Percentiles rank a stretch among this genome's conserved stretches.
Conservation (phyloP, 140 eudicot species). For the Stevia rebaudiana region DNA sequence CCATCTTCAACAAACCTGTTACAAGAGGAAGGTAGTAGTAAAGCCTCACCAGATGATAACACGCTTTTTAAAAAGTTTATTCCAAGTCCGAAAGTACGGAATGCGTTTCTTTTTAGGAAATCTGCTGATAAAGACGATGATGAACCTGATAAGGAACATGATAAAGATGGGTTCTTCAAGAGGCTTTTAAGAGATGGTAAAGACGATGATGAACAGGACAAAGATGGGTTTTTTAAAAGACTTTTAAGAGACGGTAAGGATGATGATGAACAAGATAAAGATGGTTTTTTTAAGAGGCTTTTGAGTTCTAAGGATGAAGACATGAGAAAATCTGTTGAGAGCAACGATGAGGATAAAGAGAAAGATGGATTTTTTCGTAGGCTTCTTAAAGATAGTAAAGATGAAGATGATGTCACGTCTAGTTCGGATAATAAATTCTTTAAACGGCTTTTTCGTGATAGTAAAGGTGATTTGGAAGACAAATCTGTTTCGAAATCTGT, state of each 20-base stretch:
- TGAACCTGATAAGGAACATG: slow-evolving; percentile 62
- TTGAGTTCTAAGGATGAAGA: slow-evolving; percentile 64
- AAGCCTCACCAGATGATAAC: slow-evolving; percentile 62
- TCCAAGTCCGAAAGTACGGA: slow-evolving; percentile 84
- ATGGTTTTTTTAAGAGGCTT: slow-evolving; percentile 71
- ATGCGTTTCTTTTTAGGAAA: slow-evolving; percentile 79
- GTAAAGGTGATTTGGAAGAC: slow-evolving; percentile 64
- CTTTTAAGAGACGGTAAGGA: slow-evolving; percentile 56
- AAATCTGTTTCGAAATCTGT: slow-evolving; percentile 43
- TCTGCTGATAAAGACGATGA: slow-evolving; percentile 62
- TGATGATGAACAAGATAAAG: slow-evolving; percentile 60
- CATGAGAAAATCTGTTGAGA: slow-evolving; percentile 48
- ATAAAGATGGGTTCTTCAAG: slow-evolving; percentile 61
- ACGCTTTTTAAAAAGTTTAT: slow-evolving; percentile 81
- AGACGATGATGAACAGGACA: slow-evolving; percentile 60
- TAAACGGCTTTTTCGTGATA: slow-evolving; percentile 76
- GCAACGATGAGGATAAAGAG: slow-evolving; percentile 60
- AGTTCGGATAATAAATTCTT: slow-evolving; percentile 75
- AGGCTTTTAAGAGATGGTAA: slow-evolving; percentile 54
- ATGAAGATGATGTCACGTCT: slow-evolving; percentile 49
- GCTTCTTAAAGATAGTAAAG: slow-evolving; percentile 59
- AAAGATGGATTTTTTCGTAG: slow-evolving; percentile 74
- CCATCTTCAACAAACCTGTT: slow-evolving; percentile 44
- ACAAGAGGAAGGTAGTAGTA: slow-evolving; percentile 55
- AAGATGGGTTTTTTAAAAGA: slow-evolving; percentile 79